phyloP scores from a whole-genome alignment of 352 stramenopile species.

The Elongisporangium anandrum region DNA sequence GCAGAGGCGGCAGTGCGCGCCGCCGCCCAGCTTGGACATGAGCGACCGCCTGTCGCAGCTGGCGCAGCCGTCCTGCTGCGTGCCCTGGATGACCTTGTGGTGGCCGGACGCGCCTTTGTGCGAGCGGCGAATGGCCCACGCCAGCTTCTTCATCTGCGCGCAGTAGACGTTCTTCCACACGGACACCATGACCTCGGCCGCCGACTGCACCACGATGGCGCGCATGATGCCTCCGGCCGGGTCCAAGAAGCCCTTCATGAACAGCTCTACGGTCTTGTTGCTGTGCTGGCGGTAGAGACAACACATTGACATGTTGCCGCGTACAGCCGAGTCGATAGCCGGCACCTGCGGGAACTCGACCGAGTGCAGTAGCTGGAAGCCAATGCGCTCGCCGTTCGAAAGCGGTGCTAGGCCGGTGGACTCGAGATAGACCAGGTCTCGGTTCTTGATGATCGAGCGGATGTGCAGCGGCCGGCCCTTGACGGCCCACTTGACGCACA shows the following conservation, averaged over 20 bases:
- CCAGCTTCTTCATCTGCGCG: constrained; percentile 49
- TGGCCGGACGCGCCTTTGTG: constrained; percentile 1
- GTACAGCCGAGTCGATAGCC: constrained; percentile 26
- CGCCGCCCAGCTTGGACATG: constrained; percentile 9
- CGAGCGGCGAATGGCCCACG: constrained; percentile 24
- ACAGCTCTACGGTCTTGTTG: constrained; percentile 47
- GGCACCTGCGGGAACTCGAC: constrained; percentile 46
- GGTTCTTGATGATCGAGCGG: constrained; percentile 43
- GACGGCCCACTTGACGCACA: constrained; percentile 53
- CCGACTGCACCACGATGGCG: constrained; percentile 42
- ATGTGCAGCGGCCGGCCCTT: constrained; percentile 36
- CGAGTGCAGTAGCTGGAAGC: constrained; percentile 65
- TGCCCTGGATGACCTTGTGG: constrained; percentile 11
- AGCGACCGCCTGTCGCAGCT: constrained; percentile 23
- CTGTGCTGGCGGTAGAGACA: constrained; percentile 45
- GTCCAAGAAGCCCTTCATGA: constrained; percentile 27
- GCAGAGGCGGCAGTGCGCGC: constrained; percentile 29
- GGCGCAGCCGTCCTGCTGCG: constrained; percentile 15
- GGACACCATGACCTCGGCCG: constrained; percentile 34
- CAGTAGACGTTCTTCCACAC: constrained; percentile 37
- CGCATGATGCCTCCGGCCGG: constrained; percentile 39
- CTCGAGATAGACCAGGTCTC: constrained; percentile 62
- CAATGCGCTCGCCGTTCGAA: constrained; percentile 36
- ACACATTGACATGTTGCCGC: constrained; percentile 51
- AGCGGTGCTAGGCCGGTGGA: constrained; percentile 36